Evolutionary conservation across 208 protist species (phyloP).

Genomic region (Leishmania gerbilli): DNA sequence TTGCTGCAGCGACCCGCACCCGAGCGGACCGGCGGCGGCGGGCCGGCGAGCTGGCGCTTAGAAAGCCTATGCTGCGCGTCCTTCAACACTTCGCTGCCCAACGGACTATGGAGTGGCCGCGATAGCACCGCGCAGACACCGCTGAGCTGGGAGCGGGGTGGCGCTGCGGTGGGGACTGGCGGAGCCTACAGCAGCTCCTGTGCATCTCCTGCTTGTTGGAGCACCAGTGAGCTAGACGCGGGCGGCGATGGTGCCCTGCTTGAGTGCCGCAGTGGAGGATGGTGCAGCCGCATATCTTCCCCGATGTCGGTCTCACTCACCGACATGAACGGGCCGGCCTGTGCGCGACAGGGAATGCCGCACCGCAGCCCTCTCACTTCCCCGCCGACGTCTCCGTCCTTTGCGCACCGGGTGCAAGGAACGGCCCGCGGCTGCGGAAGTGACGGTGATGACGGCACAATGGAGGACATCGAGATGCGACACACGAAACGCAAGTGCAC

Average conservation of each 20-base stretch:
- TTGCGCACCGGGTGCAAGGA: too few species aligned
- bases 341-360: background rate
- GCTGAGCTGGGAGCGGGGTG: slow-evolving; percentile 5
- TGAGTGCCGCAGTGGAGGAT: background rate
- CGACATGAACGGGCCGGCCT: background rate
- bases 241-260: background rate
- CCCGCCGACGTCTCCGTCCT: background rate
- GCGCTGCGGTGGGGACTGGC: background rate
- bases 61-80: slow-evolving; percentile 26
- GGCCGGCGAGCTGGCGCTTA: slow-evolving; percentile 13
- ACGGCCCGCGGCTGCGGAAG: background rate
- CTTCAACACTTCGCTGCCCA: background rate
- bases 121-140: slow-evolving; percentile 11
- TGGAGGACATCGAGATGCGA: slow-evolving; percentile 32
- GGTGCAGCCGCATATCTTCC: background rate
- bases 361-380: background rate
- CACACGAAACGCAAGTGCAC: slow-evolving; percentile 23
- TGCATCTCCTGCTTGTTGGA: background rate
- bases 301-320: background rate
- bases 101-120: slow-evolving; percentile 7
- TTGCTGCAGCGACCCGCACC: background rate
- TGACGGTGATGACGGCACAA: slow-evolving; percentile 14
- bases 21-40: background rate
- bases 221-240: background rate
- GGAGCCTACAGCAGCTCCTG: background rate